These are phyloP conservation scores for Sanghuangporus sanghuang DNA, from an alignment of 1,284 basidiomycete species.

Conservation along the genomic window DNA sequence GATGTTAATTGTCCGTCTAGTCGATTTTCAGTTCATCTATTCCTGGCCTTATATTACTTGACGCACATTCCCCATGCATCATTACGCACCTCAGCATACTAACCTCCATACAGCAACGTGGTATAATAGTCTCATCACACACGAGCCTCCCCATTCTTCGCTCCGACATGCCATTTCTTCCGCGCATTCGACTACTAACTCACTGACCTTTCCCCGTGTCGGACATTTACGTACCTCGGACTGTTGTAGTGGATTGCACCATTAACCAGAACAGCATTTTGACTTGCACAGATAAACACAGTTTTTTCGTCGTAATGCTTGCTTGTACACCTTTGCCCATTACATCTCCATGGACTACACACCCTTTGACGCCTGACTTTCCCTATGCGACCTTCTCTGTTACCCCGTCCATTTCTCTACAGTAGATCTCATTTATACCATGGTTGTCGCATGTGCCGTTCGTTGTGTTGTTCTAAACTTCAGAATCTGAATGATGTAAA, in stretches of 20 bases:
- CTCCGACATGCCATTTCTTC: neutral
- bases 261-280: neutral
- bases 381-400: neutral
- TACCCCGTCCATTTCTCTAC: neutral
- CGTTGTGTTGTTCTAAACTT: neutral
- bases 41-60: neutral
- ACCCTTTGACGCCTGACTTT: neutral
- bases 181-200: neutral
- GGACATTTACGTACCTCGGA: neutral
- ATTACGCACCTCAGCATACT: neutral
- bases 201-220: neutral
- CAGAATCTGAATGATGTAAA: too few species aligned
- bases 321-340: neutral
- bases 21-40: neutral
- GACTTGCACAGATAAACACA: neutral
- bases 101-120: neutral
- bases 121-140: neutral
- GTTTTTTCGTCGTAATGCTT: neutral
- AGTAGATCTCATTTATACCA: neutral
- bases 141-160: neutral
- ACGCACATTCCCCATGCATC: neutral
- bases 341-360: neutral
- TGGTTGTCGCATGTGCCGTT: neutral
- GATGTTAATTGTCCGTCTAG: constrained; percentile 35
- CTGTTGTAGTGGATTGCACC: neutral